Evolutionary conservation across 1,139 yeast species (phyloP).

Genomic region (Geotrichum aggregatum): DNA sequence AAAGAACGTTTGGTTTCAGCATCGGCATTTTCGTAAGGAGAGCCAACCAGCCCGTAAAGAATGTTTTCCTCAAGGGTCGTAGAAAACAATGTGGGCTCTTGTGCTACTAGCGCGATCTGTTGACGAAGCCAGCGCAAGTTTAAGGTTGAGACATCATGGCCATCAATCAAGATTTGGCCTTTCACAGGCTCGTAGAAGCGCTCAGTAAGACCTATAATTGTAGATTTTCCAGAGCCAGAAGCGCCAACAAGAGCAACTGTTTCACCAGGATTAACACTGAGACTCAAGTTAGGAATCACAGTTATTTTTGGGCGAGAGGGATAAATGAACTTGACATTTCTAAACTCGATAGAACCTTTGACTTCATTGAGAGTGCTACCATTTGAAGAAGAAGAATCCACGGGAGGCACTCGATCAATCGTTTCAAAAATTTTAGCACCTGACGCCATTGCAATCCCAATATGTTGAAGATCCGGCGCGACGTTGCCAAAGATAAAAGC

Average conservation of each 20-base stretch:
- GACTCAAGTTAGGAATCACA: slow-evolving; percentile 61
- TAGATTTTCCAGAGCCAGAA: slow-evolving; percentile 89
- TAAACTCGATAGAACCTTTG: slow-evolving; percentile 56
- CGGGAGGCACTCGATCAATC: slow-evolving; percentile 42
- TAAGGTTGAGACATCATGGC: slow-evolving; percentile 55
- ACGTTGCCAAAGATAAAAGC: slow-evolving; percentile 42
- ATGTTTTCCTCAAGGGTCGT: slow-evolving; percentile 78
- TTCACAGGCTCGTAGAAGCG: slow-evolving; percentile 60
- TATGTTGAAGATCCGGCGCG: slow-evolving; percentile 42
- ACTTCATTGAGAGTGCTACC: slow-evolving; percentile 39
- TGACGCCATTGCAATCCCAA: slow-evolving; percentile 43
- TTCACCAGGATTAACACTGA: slow-evolving; percentile 62
- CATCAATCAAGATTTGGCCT: slow-evolving; percentile 67
- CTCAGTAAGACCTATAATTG: slow-evolving; percentile 68
- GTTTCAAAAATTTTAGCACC: slow-evolving; percentile 43
- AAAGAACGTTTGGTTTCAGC: slow-evolving; percentile 35
- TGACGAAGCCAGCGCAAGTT: slow-evolving; percentile 70
- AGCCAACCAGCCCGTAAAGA: slow-evolving; percentile 61
- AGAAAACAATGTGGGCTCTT: slow-evolving; percentile 77
- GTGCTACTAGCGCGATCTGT: slow-evolving; percentile 82
- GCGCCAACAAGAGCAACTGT: slow-evolving; percentile 89
- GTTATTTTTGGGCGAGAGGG: slow-evolving; percentile 79
- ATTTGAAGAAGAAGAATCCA: slow-evolving; percentile 35
- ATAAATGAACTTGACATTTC: slow-evolving; percentile 65
- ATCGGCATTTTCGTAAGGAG: slow-evolving; percentile 47